Conservation (phyloP, 2,329 filamentous ascomycete genomes). For the Beauveria rudraprayagi region DNA sequence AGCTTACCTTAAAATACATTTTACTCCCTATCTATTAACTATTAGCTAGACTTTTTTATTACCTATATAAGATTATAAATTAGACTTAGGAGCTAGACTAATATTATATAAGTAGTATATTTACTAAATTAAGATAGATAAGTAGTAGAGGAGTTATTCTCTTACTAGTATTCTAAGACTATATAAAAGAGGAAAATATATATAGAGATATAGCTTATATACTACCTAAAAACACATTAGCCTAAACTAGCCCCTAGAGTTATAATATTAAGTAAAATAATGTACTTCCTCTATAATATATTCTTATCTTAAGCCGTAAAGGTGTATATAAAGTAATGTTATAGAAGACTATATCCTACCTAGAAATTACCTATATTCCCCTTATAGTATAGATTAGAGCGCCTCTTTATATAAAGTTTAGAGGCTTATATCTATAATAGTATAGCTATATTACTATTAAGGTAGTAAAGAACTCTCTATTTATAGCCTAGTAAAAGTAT, state of each 20-base stretch:
- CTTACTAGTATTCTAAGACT: not conserved
- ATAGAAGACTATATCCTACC: conserved; percentile 33
- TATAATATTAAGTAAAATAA: no score
- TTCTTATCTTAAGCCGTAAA: conserved; percentile 35
- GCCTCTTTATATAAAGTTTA: not conserved
- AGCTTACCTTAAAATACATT: conserved; percentile 16
- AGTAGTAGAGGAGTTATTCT: no score
- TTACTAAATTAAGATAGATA: no score
- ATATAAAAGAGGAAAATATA: conserved; percentile 1
- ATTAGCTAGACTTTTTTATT: not conserved
- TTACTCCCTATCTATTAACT: not conserved
- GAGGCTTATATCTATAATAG: conserved; percentile 2
- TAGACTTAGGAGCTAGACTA: not conserved
- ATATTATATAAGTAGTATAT: no score
- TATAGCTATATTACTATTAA: not conserved
- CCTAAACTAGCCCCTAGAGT: conserved; percentile 22
- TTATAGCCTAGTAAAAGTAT: not conserved
- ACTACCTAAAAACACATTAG: not conserved
- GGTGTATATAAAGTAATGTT: conserved; percentile 32
- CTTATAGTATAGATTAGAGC: not conserved
- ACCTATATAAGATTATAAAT: not conserved
- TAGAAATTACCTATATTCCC: conserved; percentile 3
- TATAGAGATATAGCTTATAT: not conserved
- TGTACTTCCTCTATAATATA: conserved; percentile 42
- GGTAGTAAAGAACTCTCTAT: not conserved